Conservation (phyloP, 805 yeast species). For the Kluyveromyces wickerhamii region DNA sequence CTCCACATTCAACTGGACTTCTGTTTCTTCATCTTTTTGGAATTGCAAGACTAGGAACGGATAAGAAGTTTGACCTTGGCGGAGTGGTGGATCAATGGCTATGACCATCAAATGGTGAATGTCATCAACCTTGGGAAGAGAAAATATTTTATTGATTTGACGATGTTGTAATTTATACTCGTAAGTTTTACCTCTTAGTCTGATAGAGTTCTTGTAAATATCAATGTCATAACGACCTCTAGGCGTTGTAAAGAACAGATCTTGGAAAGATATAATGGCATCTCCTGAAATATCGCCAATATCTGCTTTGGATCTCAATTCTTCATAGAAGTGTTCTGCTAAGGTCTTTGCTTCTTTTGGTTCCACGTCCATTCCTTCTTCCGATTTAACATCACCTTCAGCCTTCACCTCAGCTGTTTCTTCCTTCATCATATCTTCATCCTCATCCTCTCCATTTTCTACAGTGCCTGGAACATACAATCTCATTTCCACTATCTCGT, state of each 20-base stretch:
- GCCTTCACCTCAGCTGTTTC: slow-evolving; percentile 18
- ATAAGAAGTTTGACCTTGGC: slow-evolving; percentile 97
- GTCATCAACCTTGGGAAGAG: slow-evolving; percentile 92
- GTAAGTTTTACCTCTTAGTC: slow-evolving; percentile 94
- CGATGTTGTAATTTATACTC: slow-evolving; percentile 91
- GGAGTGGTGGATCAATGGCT: slow-evolving; percentile 92
- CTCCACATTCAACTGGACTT: slow-evolving; percentile 76
- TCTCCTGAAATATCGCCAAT: slow-evolving; percentile 93
- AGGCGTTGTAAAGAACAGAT: slow-evolving; percentile 88
- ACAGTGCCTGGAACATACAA: slow-evolving; percentile 88
- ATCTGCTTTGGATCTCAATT: slow-evolving; percentile 85
- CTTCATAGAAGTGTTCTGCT: slow-evolving; percentile 83
- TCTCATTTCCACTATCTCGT: slow-evolving; percentile 90
- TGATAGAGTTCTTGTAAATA: slow-evolving; percentile 77
- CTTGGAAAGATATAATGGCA: slow-evolving; percentile 87
- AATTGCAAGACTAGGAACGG: slow-evolving; percentile 89
- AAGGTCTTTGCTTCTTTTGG: slow-evolving; percentile 41
- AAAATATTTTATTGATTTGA: slow-evolving; percentile 83
- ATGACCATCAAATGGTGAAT: slow-evolving; percentile 78
- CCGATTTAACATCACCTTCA: slow-evolving; percentile 25
- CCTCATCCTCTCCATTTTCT: slow-evolving; percentile 39
- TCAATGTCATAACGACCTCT: slow-evolving; percentile 98
- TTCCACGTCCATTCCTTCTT: slow-evolving; percentile 28
- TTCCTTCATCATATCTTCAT: slow-evolving; percentile 28
- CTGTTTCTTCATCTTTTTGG: slow-evolving; percentile 82